Conservation (phyloP, 371 early-diverging fungal species). For the Mortierella sp. region DNA sequence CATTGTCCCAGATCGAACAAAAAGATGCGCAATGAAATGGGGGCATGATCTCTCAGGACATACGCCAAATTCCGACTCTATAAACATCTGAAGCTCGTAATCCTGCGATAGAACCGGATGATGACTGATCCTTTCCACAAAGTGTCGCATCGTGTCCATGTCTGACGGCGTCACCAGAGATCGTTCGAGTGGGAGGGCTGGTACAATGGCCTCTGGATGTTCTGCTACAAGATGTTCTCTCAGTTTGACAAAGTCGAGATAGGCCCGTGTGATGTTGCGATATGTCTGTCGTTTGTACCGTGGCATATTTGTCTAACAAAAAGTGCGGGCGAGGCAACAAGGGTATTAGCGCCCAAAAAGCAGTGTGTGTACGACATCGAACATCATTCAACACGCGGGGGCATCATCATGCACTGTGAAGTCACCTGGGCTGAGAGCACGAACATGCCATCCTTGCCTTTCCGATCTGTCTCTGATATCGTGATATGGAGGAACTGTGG, state of each 20-base stretch:
- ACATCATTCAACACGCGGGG: background rate
- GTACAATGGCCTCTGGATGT: slow-evolving; percentile 48
- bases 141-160: slow-evolving; percentile 37
- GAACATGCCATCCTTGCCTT: slow-evolving; percentile 50
- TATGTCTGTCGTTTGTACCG: slow-evolving; percentile 48
- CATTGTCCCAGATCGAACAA: no score
- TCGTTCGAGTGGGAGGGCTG: slow-evolving; percentile 43
- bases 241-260: slow-evolving; percentile 43
- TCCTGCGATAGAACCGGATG: slow-evolving; percentile 50
- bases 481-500: slow-evolving; percentile 49
- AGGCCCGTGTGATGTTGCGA: slow-evolving; percentile 41
- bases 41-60: no score
- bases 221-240: slow-evolving; percentile 48
- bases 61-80: slow-evolving; percentile 54
- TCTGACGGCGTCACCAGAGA: slow-evolving; percentile 38
- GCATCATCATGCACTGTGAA: no score
- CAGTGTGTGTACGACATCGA: no score
- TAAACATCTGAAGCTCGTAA: slow-evolving; percentile 50
- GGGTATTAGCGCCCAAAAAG: no score
- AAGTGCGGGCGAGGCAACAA: background rate
- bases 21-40: no score
- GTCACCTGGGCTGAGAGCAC: slow-evolving; percentile 37
- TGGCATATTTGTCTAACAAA: slow-evolving; percentile 46
- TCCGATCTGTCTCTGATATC: slow-evolving; percentile 38
- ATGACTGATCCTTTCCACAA: slow-evolving; percentile 38